A percentile compares a stretch with the other conserved stretches of the same genome.
These are phyloP conservation scores for Talaromyces stipitatus DNA, from an alignment of 495 filamentous ascomycete species.

Conservation along the genomic window DNA sequence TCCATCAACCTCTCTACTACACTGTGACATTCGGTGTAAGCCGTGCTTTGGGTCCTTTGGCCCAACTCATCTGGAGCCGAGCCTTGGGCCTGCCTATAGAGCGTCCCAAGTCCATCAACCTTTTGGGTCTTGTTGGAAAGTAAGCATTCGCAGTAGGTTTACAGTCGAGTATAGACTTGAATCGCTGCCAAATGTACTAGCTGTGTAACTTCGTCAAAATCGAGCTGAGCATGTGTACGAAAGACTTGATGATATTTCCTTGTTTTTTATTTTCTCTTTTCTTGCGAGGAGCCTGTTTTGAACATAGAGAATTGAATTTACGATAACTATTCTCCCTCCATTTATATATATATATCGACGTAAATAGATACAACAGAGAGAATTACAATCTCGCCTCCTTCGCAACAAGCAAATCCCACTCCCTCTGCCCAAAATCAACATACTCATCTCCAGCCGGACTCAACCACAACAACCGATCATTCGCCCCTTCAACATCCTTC, in stretches of 20 bases:
- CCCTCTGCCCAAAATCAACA: conserved; percentile 45
- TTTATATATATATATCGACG: too few relatives aligned
- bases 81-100: conserved; percentile 95
- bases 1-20: conserved; percentile 95
- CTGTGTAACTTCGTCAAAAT: background rate
- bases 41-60: conserved; percentile 82
- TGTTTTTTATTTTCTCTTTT: too few relatives aligned
- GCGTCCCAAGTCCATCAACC: conserved; percentile 92
- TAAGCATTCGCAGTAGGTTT: background rate
- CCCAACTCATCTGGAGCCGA: conserved; percentile 93
- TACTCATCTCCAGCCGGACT: conserved; percentile 44
- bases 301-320: too few relatives aligned
- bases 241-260: too few relatives aligned
- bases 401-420: conserved; percentile 48
- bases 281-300: too few relatives aligned
- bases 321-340: too few relatives aligned
- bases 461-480: conserved; percentile 49
- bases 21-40: conserved; percentile 95
- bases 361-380: background rate
- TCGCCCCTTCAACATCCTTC: conserved; percentile 42
- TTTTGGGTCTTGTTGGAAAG: conserved; percentile 54
- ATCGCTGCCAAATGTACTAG: too few relatives aligned
- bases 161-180: background rate
- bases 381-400: conserved; percentile 45
- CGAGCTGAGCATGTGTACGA: background rate